phyloP scores from a whole-genome alignment of 257 asterid genomes.

The Solanum appendiculatum region DNA sequence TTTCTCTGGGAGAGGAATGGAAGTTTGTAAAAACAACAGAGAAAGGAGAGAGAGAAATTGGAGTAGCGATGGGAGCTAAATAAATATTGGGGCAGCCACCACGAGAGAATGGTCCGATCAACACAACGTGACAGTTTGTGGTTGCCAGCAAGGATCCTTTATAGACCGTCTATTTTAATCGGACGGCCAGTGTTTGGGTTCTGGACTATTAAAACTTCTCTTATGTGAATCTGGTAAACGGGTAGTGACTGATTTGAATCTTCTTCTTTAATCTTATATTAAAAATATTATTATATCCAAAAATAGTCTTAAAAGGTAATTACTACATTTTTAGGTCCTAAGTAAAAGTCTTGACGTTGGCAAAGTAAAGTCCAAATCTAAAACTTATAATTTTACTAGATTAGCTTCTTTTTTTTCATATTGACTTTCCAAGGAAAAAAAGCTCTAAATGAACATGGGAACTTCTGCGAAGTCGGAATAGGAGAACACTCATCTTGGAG shows the following conservation, averaged over 20 bases:
- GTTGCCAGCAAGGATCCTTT: not conserved
- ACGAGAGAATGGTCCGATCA: not conserved
- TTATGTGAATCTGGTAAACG: not conserved
- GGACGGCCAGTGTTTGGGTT: constrained; percentile 5
- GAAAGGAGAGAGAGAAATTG: constrained; percentile 1
- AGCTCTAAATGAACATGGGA: not conserved
- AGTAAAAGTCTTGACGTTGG: not conserved
- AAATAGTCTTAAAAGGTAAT: not conserved
- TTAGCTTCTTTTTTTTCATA: not conserved
- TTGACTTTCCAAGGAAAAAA: not conserved
- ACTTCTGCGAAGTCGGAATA: too few species aligned
- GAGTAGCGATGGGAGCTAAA: not conserved
- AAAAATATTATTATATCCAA: not conserved
- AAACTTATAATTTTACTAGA: not conserved
- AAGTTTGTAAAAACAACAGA: not conserved
- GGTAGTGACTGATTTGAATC: not conserved
- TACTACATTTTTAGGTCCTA: not conserved
- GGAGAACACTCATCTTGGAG: too few species aligned
- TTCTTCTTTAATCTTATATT: not conserved
- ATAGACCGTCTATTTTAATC: not conserved
- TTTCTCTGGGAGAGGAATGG: not conserved
- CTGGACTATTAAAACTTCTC: not conserved
- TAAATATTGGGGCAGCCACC: not conserved
- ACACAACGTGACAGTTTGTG: not conserved
- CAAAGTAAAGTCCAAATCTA: not conserved